Evolutionary conservation across 192 early-diverging fungal genomes (phyloP).

Genomic region (Entrophospora sp.): DNA sequence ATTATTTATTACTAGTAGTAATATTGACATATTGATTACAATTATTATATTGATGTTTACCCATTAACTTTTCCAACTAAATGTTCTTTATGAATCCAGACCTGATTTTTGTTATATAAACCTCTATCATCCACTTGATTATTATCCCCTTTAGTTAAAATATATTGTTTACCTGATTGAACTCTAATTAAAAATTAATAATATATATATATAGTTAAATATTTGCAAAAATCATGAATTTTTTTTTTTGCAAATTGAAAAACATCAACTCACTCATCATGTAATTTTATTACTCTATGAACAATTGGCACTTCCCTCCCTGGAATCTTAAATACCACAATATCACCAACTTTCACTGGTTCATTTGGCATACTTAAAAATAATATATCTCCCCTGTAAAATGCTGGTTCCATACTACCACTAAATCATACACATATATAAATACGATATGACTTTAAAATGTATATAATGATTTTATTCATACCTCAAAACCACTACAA

Average conservation of each 20-base stretch:
- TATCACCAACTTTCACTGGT: conserved; percentile 82
- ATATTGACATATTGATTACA: not conserved
- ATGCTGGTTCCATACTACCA: conserved; percentile 97
- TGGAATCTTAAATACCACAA: conserved; percentile 87
- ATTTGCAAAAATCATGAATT: no score
- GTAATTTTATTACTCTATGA: conserved; percentile 89
- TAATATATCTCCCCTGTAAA: conserved; percentile 87
- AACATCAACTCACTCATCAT: conserved; percentile 56
- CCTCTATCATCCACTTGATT: conserved; percentile 87
- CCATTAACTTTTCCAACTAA: conserved; percentile 85
- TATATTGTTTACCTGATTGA: conserved; percentile 65
- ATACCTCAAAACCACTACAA: conserved; percentile 94
- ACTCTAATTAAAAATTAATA: conserved; percentile 23
- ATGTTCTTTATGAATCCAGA: conserved; percentile 88
- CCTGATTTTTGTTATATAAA: conserved; percentile 72
- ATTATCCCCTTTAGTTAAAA: conserved; percentile 97
- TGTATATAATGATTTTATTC: no score
- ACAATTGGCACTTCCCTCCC: conserved; percentile 92
- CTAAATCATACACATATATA: conserved; percentile 25
- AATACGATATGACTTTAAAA: not conserved
- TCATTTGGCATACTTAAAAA: conserved; percentile 67
- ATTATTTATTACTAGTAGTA: not conserved
- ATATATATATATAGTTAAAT: not conserved
- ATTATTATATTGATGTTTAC: no score
- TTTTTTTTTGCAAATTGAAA: not conserved